A percentile compares a stretch with the other conserved stretches of the same genome.
Evolutionary conservation across 179 eudicot species (phyloP).

Genomic region (Amaranthus tricolor): DNA sequence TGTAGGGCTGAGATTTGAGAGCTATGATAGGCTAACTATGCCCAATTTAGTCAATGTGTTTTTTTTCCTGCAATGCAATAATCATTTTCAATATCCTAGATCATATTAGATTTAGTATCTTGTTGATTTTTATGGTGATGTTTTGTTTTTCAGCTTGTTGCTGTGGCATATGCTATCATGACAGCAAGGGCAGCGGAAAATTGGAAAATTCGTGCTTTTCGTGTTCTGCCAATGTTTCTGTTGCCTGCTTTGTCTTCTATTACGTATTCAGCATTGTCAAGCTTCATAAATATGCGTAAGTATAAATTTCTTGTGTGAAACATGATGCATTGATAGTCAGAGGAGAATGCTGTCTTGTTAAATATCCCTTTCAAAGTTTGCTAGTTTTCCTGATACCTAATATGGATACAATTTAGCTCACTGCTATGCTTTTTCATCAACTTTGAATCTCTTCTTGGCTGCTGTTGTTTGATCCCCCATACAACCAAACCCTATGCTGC

Average conservation of each 20-base stretch:
- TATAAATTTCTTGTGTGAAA: slow-evolving; percentile 9
- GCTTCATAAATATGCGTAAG: slow-evolving; percentile 62
- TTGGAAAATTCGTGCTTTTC: slow-evolving; percentile 72
- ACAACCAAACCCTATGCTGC: no score
- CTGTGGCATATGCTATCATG: slow-evolving; percentile 74
- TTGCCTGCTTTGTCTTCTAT: slow-evolving; percentile 53
- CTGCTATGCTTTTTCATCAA: no score
- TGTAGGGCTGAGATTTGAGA: background rate
- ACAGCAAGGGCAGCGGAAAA: slow-evolving; percentile 56
- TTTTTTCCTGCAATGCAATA: background rate
- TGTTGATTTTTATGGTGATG: slow-evolving; percentile 2
- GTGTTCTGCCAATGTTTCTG: slow-evolving; percentile 76
- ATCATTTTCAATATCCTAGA: background rate
- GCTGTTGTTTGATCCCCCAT: no score
- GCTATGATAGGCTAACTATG: background rate
- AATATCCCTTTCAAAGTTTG: no score
- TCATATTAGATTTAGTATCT: background rate
- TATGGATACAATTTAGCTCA: no score
- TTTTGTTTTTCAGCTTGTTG: slow-evolving; percentile 15
- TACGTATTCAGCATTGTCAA: slow-evolving; percentile 43
- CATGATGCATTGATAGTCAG: background rate
- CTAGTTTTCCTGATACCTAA: no score
- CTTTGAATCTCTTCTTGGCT: no score
- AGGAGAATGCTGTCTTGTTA: background rate
- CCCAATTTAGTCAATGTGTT: no score